phyloP scores from a whole-genome alignment of 805 yeast species.

The Maudiozyma barnettii region DNA sequence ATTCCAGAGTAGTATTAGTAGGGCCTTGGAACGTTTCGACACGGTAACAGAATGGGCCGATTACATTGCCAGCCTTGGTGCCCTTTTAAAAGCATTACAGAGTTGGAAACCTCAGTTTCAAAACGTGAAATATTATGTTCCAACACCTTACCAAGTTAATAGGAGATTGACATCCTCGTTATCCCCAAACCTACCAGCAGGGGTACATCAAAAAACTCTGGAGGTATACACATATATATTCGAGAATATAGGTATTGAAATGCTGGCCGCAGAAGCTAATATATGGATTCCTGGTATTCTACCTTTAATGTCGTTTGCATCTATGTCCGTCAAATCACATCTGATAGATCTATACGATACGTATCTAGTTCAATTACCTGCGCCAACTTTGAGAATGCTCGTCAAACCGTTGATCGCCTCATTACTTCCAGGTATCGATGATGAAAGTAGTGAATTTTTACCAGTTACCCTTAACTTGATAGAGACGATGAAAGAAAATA shows the following conservation, averaged over 20 bases:
- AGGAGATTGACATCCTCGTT: constrained; percentile 69
- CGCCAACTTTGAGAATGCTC: constrained; percentile 41
- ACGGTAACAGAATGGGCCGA: constrained; percentile 96
- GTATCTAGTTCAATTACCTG: constrained; percentile 45
- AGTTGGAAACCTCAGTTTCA: constrained; percentile 33
- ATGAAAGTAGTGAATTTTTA: constrained; percentile 80
- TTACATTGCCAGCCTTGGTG: constrained; percentile 79
- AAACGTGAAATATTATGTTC: constrained; percentile 47
- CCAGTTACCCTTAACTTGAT: constrained; percentile 49
- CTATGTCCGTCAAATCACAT: constrained; percentile 78
- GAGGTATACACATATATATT: constrained; percentile 69
- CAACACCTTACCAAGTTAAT: constrained; percentile 57
- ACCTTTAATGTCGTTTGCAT: constrained; percentile 80
- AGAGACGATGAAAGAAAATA: constrained; percentile 45
- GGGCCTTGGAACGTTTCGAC: constrained; percentile 67
- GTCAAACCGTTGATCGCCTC: constrained; percentile 65
- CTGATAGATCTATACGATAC: constrained; percentile 53
- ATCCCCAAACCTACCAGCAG: constrained; percentile 78
- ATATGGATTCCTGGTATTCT: constrained; percentile 91
- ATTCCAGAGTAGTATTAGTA: constrained; percentile 56
- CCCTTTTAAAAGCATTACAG: constrained; percentile 63
- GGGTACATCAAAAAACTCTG: constrained; percentile 86
- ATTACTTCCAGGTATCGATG: constrained; percentile 82
- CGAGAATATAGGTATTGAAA: constrained; percentile 46
- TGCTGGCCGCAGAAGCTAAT: constrained; percentile 45